Base-by-base conservation (phyloP, 805 yeast species). In the Isabelozyma gotoi region DNA sequence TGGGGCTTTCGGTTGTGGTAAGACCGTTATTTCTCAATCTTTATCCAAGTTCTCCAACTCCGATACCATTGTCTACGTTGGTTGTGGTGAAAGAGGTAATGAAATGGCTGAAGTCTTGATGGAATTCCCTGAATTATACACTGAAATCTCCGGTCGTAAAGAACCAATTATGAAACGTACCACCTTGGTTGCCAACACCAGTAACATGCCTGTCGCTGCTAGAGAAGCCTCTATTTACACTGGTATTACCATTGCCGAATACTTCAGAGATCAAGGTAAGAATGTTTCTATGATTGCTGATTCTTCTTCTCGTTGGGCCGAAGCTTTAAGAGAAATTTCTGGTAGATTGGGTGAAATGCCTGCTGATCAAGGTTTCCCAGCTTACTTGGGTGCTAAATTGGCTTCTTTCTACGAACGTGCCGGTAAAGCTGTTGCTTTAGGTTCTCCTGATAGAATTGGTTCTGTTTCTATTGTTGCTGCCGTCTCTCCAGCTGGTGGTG, bases 321-420 rank as follows among this genome's bases (percentile, higher is more conserved):
- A 94, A 78, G 99, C 99, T 49, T 80, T 94, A 67, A 91, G 99
- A 85, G 99, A 94, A 81, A 86, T 94, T 68, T 91, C 98, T 41
- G 99, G 99, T 81, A 96, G 99, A 81, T 79, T 94, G 68, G 99
- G 99, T 74, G 99, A 94, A 79, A 94, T 94, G 99, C 99, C 99
- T 66, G 99, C 99, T 49, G 99, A 94, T 74, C 99, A 95, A 78
- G 99, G 99, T 78, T 94, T 91, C 94, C 99, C 99, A 49, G 99
- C 99, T 41, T 94, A 94, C 68, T 79, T 94, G 68, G 99, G 99
- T 76, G 97, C 99, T 41, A 94, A 94, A 68, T 81, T 94, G 60
- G 98, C 99, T 45, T 92, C 98, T 44, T 94, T 94, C 82, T 94
- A 94, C 73, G 99, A 94, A 77, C 89, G 99, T 77, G 99, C 99